Conservation (phyloP, 768 basidiomycete genomes). For the Boletus tomentosulus region DNA sequence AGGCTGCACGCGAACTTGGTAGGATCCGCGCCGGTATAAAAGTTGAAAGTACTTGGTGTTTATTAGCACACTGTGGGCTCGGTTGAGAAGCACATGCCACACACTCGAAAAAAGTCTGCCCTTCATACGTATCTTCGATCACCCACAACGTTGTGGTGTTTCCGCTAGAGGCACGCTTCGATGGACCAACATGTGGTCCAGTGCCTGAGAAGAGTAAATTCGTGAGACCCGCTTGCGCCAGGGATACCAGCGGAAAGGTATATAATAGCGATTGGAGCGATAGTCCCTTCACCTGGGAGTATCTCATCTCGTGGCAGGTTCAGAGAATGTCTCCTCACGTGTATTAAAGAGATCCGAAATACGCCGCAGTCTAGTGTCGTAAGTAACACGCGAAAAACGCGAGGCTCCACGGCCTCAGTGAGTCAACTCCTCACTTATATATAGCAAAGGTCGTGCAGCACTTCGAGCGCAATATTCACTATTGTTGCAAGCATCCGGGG, state of each 20-base stretch:
- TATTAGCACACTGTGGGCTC: conserved; percentile 2
- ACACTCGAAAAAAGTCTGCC: conserved; percentile 68
- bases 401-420: conserved; percentile 11
- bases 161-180: conserved; percentile 13
- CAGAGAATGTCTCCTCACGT: background rate
- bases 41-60: conserved; percentile 48
- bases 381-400: conserved; percentile 20
- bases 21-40: conserved; percentile 60
- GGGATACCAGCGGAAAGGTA: conserved; percentile 9
- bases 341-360: background rate
- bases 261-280: conserved; percentile 13
- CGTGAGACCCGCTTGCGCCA: conserved; percentile 12
- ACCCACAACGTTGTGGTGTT: conserved; percentile 57
- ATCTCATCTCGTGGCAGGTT: conserved; percentile 14
- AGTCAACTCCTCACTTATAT: background rate
- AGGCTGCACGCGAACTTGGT: conserved; percentile 42
- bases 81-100: conserved; percentile 16
- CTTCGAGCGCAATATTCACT: too few relatives aligned
- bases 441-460: background rate
- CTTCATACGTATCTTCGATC: conserved; percentile 62
- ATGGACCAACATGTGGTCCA: conserved; percentile 2
- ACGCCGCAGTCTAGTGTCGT: conserved; percentile 17
- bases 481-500: background rate
- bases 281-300: conserved; percentile 4
- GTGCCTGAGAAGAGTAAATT: background rate